These are phyloP conservation scores for Cladosporium sp. DNA, from an alignment of 2,329 filamentous ascomycete genomes.

Conservation along the genomic window DNA sequence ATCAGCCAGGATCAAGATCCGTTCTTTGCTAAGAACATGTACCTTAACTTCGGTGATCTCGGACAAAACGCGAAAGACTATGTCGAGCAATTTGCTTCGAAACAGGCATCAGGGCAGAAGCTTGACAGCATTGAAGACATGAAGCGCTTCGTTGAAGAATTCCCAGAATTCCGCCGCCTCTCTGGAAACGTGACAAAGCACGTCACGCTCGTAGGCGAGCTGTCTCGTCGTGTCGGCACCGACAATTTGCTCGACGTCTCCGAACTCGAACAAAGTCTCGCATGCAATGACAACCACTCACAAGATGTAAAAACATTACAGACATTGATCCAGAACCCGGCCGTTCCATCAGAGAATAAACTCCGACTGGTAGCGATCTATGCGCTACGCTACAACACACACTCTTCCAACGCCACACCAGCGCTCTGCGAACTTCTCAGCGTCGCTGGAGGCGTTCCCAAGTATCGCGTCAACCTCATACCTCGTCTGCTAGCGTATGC, in stretches of 20 bases:
- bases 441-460: slow-evolving; percentile 77
- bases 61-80: slow-evolving; percentile 98
- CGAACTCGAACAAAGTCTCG: slow-evolving; percentile 93
- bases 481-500: slow-evolving; percentile 82
- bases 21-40: slow-evolving; percentile 99
- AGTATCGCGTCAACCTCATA: slow-evolving; percentile 75
- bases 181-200: slow-evolving; percentile 99
- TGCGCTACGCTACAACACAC: slow-evolving; percentile 85
- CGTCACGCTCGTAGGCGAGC: slow-evolving; percentile 89
- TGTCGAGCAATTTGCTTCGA: slow-evolving; percentile 95
- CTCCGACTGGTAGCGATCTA: slow-evolving; percentile 91
- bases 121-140: slow-evolving; percentile 97
- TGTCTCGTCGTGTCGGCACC: slow-evolving; percentile 81
- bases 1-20: slow-evolving; percentile 95
- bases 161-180: slow-evolving; percentile 94
- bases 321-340: slow-evolving; percentile 76
- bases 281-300: slow-evolving; percentile 93
- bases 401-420: slow-evolving; percentile 77
- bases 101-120: slow-evolving; percentile 93
- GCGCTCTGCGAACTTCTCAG: slow-evolving; percentile 83
- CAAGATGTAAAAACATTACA: slow-evolving; percentile 91
- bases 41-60: slow-evolving; percentile 92
- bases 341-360: slow-evolving; percentile 78
- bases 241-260: slow-evolving; percentile 93
- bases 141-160: slow-evolving; percentile 99